phyloP scores from a whole-genome alignment of 169 alveolate species.

The Eimeria falciformis region DNA sequence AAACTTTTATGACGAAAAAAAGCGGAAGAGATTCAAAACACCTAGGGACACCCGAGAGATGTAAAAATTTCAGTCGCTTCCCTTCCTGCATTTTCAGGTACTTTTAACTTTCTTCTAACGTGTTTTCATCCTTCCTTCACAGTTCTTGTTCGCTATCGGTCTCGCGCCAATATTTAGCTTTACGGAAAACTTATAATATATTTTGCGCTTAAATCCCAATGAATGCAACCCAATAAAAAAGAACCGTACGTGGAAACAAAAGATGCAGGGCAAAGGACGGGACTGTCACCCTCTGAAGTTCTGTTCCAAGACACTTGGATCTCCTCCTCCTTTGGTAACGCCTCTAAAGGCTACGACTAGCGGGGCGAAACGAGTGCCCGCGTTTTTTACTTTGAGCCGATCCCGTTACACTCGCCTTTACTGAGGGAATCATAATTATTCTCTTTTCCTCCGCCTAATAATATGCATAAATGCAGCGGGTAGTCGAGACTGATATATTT shows the following conservation, averaged over 20 bases:
- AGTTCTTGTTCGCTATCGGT: constrained; percentile 96
- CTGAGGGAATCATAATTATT: constrained; percentile 89
- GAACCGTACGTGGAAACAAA: constrained; percentile 43
- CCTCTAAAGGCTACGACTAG: constrained; percentile 87
- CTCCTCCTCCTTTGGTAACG: constrained; percentile 83
- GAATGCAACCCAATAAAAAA: constrained; percentile 80
- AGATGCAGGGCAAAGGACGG: constrained; percentile 43
- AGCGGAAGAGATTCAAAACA: background rate
- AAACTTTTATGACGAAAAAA: background rate
- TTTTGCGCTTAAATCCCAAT: constrained; percentile 91
- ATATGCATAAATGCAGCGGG: constrained; percentile 94
- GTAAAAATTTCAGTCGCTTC: constrained; percentile 88
- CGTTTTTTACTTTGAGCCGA: constrained; percentile 90
- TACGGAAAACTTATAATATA: constrained; percentile 91
- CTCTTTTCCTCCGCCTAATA: constrained; percentile 94
- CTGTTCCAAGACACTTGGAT: constrained; percentile 58
- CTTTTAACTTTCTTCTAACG: constrained; percentile 93
- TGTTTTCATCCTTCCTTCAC: constrained; percentile 96
- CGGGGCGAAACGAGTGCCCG: constrained; percentile 72
- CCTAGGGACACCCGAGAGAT: constrained; percentile 1
- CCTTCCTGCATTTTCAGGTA: constrained; percentile 93
- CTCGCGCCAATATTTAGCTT: constrained; percentile 92
- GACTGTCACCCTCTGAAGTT: constrained; percentile 54
- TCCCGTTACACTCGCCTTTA: constrained; percentile 95
- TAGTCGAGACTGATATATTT: constrained; percentile 81